phyloP scores from a whole-genome alignment of 2,329 filamentous ascomycete species.

The Calonectria montana region DNA sequence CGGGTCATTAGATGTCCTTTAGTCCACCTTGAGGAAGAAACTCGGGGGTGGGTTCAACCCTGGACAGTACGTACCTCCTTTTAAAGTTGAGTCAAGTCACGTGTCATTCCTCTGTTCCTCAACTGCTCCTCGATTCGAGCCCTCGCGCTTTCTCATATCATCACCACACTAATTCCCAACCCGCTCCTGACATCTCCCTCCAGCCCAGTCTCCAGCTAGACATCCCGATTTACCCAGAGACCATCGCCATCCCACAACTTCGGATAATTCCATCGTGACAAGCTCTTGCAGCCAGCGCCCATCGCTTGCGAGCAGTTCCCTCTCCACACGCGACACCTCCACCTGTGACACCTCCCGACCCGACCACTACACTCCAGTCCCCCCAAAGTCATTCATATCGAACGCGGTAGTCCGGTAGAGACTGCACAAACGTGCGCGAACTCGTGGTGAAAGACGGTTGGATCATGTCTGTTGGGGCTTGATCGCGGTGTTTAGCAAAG shows the following conservation, averaged over 20 bases:
- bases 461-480: conserved; percentile 35
- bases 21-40: neutral
- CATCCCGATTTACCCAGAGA: neutral
- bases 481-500: conserved; percentile 33
- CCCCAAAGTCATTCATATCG: conserved; percentile 16
- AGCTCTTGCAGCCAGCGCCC: neutral
- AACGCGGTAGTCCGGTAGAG: conserved; percentile 22
- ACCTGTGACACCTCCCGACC: conserved; percentile 3
- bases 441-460: conserved; percentile 30
- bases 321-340: conserved; percentile 19
- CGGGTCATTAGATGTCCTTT: neutral
- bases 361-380: conserved; percentile 18
- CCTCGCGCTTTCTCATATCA: conserved; percentile 5
- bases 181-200: neutral
- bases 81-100: conserved; percentile 27
- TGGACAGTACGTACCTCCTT: conserved; percentile 22
- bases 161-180: conserved; percentile 3
- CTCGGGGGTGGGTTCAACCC: neutral
- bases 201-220: conserved; percentile 9
- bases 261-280: conserved; percentile 18
- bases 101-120: conserved; percentile 19
- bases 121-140: conserved; percentile 21
- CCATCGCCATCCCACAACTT: neutral
- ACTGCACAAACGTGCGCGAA: conserved; percentile 21
- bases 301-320: conserved; percentile 7